These are phyloP conservation scores for Castanea mollissima DNA, from an alignment of 306 rosid species.

Conservation along the genomic window DNA sequence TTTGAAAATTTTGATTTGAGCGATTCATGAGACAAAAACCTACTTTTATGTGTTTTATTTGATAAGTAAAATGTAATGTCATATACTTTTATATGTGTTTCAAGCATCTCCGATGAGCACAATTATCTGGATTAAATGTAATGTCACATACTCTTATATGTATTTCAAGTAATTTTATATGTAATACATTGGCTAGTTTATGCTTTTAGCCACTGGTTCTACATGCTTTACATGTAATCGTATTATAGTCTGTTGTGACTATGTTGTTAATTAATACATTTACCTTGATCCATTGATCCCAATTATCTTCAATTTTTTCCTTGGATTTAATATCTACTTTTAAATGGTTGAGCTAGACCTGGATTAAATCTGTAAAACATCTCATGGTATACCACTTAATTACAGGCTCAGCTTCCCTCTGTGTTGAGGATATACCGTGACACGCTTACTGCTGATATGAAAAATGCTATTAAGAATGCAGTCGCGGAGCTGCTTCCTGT, in stretches of 20 bases:
- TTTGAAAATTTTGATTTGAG: neutral
- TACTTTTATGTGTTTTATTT: neutral
- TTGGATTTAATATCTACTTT: neutral
- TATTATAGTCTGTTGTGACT: neutral
- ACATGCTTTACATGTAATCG: neutral
- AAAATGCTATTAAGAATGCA: slow-evolving; percentile 85
- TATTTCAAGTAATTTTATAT: neutral
- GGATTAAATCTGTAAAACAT: neutral
- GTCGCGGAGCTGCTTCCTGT: slow-evolving; percentile 94
- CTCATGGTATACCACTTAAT: slow-evolving; percentile 19
- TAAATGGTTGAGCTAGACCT: neutral
- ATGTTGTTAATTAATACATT: neutral
- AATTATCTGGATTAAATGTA: too few species aligned
- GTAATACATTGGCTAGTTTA: neutral
- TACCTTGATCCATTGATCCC: neutral
- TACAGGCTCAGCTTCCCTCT: slow-evolving; percentile 95
- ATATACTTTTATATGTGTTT: neutral
- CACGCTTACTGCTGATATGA: slow-evolving; percentile 93
- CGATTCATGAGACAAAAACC: neutral
- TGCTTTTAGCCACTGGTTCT: neutral
- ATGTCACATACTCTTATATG: too few species aligned
- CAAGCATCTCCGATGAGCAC: neutral
- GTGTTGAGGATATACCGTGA: slow-evolving; percentile 92
- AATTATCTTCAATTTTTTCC: neutral
- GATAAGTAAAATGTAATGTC: too few species aligned